phyloP scores from a whole-genome alignment of 208 protist species.

The Acanthamoeba culbertsoni region DNA sequence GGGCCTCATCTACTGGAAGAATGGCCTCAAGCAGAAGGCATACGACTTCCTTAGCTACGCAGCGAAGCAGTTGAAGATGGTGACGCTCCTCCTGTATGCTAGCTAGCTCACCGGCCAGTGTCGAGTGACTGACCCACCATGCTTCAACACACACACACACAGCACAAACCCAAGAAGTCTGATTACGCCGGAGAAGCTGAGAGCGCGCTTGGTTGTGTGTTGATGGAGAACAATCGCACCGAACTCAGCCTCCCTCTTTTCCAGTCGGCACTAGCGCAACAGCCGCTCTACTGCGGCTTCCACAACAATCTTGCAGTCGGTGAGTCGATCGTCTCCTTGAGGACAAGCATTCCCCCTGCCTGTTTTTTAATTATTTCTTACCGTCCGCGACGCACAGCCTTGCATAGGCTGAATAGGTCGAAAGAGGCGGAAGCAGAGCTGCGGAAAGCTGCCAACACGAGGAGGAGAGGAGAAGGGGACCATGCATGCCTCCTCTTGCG shows the following conservation, averaged over 20 bases:
- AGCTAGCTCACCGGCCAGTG: background rate
- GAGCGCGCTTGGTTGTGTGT: background rate
- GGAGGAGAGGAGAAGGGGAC: background rate
- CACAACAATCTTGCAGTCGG: background rate
- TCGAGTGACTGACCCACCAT: background rate
- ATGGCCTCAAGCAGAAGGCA: background rate
- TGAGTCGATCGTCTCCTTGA: background rate
- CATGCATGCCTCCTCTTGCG: background rate
- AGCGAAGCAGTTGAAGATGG: background rate
- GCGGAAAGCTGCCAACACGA: background rate
- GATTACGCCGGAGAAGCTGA: background rate
- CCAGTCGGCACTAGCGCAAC: background rate
- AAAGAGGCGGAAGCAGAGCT: background rate
- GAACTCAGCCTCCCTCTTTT: background rate
- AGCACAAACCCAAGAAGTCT: too few relatives aligned
- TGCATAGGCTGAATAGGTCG: background rate
- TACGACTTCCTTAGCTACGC: background rate
- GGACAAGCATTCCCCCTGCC: background rate
- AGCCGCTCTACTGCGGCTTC: constrained; percentile 7
- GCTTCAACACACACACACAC: background rate
- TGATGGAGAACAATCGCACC: background rate
- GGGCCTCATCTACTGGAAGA: constrained; percentile 12
- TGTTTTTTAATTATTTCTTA: background rate
- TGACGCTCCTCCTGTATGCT: background rate
- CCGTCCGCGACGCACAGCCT: background rate